phyloP scores from a whole-genome alignment of 225 moss, liverwort and hornwort species.

The Rhytidiadelphus loreus region DNA sequence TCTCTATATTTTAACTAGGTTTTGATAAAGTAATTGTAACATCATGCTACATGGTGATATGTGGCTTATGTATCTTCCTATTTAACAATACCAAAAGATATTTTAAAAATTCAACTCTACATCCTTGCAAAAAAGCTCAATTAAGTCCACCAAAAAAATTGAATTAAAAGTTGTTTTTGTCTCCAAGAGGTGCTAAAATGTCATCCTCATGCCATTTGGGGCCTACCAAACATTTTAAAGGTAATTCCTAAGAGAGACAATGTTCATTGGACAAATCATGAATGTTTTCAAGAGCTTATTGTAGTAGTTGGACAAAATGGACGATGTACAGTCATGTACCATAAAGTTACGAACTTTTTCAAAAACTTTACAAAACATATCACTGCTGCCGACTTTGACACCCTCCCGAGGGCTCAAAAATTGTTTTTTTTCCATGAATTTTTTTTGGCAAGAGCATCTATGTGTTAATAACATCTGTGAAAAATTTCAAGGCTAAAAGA shows the following conservation, averaged over 20 bases:
- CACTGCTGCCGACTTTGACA: no score
- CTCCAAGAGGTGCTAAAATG: not conserved
- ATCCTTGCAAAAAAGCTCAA: not conserved
- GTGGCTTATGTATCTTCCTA: no score
- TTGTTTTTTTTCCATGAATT: no score
- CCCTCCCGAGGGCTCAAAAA: no score
- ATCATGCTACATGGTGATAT: rapidly evolving
- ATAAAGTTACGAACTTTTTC: no score
- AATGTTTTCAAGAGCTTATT: not conserved
- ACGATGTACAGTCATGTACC: rapidly evolving
- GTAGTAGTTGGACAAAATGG: not conserved
- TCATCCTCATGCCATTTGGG: not conserved
- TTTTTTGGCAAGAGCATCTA: no score
- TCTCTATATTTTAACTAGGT: no score
- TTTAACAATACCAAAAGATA: not conserved
- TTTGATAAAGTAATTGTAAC: no score
- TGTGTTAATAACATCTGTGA: no score
- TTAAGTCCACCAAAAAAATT: not conserved
- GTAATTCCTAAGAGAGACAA: rapidly evolving
- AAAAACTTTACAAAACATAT: no score
- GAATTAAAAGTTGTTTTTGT: not conserved
- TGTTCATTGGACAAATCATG: not conserved
- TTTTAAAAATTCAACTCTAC: rapidly evolving
- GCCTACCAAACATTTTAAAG: not conserved
- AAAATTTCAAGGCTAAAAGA: no score